Evolutionary conservation across 2,329 filamentous ascomycete genomes (phyloP).

Genomic region (Thielaviopsis musarum): DNA sequence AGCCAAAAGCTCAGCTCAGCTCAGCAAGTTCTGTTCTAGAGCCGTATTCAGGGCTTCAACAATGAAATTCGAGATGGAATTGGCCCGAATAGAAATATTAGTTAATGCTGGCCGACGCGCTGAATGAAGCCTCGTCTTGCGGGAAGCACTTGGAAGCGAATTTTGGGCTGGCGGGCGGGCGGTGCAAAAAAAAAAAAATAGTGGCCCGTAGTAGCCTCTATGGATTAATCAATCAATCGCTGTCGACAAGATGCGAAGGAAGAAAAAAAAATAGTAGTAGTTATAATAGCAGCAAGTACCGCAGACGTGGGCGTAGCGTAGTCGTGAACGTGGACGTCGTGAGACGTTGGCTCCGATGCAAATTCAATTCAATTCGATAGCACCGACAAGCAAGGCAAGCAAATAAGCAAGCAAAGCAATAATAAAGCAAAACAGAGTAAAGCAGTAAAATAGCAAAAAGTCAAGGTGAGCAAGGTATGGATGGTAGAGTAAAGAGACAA

Average conservation of each 20-base stretch:
- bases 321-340: not conserved
- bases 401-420: not conserved
- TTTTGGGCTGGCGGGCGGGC: not conserved
- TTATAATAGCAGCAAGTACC: not conserved
- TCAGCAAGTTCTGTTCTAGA: not conserved
- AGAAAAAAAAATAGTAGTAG: not conserved
- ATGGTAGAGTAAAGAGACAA: not conserved
- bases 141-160: not conserved
- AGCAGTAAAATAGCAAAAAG: not conserved
- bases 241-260: not conserved
- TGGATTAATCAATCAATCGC: not conserved
- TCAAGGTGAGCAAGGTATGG: not conserved
- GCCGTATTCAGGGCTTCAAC: not conserved
- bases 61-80: not conserved
- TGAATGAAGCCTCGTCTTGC: not conserved
- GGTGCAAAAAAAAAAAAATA: not conserved
- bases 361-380: not conserved
- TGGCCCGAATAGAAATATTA: not conserved
- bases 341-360: not conserved
- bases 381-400: not conserved
- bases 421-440: not conserved
- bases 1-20: not conserved
- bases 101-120: not conserved
- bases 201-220: not conserved
- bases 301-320: not conserved